Base-by-base conservation (phyloP, 1,284 basidiomycete species). In the Exobasidium rhododendri region DNA sequence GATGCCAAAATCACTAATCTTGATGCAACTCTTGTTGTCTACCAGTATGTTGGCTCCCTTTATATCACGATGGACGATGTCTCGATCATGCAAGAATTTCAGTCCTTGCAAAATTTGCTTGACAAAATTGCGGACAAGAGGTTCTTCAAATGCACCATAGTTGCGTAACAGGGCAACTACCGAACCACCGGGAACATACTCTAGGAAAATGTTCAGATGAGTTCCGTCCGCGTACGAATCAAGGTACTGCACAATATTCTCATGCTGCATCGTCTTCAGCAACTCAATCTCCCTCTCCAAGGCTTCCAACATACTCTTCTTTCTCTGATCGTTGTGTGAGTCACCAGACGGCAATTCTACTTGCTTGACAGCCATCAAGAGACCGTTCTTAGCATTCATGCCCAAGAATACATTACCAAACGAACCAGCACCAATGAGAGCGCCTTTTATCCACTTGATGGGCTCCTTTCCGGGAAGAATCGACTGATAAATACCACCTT, bases 311-410 rank as follows among this genome's bases (percentile, higher is more conserved):
- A 97, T 97, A 80, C 86, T 87, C 83, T 90, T 90, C 82, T 96
- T 97, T 68, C 92, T 87, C 76, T 94, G 92, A 74, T 94, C 91
- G 76, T 92, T 94, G 24, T 90, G 87, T 7, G 88, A 88, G 29
- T 89, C 88, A 17, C 90, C 89, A 0, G 88, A 89, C 0, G 92
- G 91, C 29, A 98, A 85, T 75, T 97, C 92, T 53, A 99, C 96
- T 84, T 98, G 94, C 83, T 98, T 98, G 68, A 99, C 96, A 28
- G 96, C 96, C 96, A 99, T 98, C 63, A 98, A 84, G 11, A 94
- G 84, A 30, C 96, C 96, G 53, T 86, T 91, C 40, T 89, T 86
- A 0, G 94, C 91, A 81, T 97, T 94, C 93, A 98, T 97, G 35
- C 94, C 96, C 14, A 99, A 87, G 81, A 92, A 80, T 6, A 81